Base-by-base conservation (phyloP, 208 protist species). In the Porcisia deanei region DNA sequence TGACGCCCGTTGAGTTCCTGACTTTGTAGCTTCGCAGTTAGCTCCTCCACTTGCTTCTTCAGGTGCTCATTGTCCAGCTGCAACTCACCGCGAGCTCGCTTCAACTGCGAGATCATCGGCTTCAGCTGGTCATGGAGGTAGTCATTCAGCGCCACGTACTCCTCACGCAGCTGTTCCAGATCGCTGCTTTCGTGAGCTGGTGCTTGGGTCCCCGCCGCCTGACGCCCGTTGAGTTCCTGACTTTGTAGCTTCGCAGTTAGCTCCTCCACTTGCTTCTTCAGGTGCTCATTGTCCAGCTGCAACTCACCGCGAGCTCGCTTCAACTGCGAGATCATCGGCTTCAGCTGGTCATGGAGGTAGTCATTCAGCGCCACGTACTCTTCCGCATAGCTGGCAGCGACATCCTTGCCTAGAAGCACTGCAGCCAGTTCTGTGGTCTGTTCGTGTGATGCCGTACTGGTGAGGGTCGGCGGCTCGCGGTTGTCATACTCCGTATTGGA, bases 231-330 rank as follows among this genome's bases (percentile, higher is more conserved):
- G 16, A 85, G 77, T 47, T 73, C 58, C 63, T 71, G 59, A 22
- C 58, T n/a, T 41, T 53, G 60, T 43, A 77, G 57, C 47, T 81
- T 47, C 68, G 73, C 70, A 18, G 63, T 54, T 3, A 83, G 61
- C 16, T 75, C 75, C 22, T 59, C 69, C 16, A 80, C 45, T 8
- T 76, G 39, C 47, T 43, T 69, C 22, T 61, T 64, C 34, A 85
- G 75, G 10, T 60, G 41, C 16, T 68, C 77, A 39, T 87, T 87
- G 43, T 69, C 75, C 10, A 63, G 53, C 47, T 79, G 76, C 58
- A 87, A 70, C 37, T 79, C 69, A 41, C 64, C 79, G n/a, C 73
- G 77, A 25, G 73, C 69, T 16, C 80, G 71, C 70, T 87, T 71
- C n/a, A 80, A 20, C 6, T 7, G 25, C 16, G 76, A 55, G 39